These are phyloP conservation scores for Favolaschia claudopus DNA, from an alignment of 768 basidiomycete genomes.

Conservation along the genomic window DNA sequence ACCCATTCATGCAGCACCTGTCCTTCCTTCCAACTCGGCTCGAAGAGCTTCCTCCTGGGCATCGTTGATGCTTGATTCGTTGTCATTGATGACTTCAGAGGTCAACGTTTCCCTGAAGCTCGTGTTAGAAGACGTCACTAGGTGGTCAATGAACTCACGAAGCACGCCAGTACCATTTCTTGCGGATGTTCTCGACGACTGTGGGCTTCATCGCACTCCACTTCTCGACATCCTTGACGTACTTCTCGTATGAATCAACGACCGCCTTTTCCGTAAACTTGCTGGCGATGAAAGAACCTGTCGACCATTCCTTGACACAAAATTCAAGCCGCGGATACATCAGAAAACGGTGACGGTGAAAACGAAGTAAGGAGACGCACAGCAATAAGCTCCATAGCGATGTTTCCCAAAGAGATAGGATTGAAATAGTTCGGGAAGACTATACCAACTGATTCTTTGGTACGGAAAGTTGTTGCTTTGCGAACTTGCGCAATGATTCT, in stretches of 20 bases:
- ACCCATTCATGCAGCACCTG: too few relatives aligned
- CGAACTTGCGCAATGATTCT: not conserved
- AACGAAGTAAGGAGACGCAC: not conserved
- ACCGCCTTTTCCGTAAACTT: constrained; percentile 6
- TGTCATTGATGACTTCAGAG: not conserved
- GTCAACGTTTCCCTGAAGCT: not conserved
- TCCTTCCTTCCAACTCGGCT: not conserved
- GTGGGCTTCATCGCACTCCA: not conserved
- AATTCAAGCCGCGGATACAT: not conserved
- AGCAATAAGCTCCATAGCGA: not conserved
- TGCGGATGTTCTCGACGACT: not conserved
- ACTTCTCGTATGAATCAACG: not conserved
- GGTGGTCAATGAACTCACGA: not conserved
- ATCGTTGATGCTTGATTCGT: not conserved
- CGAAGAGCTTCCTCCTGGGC: not conserved
- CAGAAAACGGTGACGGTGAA: not conserved
- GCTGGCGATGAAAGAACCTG: not conserved
- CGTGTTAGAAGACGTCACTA: not conserved
- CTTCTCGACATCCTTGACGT: not conserved
- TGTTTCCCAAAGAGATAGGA: not conserved
- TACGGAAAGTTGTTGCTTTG: not conserved
- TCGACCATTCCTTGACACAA: not conserved
- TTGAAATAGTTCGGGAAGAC: not conserved
- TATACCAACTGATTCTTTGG: not conserved
- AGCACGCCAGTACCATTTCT: not conserved